These are phyloP conservation scores for Mycena galopus DNA, from an alignment of 768 basidiomycete species.

Conservation along the genomic window DNA sequence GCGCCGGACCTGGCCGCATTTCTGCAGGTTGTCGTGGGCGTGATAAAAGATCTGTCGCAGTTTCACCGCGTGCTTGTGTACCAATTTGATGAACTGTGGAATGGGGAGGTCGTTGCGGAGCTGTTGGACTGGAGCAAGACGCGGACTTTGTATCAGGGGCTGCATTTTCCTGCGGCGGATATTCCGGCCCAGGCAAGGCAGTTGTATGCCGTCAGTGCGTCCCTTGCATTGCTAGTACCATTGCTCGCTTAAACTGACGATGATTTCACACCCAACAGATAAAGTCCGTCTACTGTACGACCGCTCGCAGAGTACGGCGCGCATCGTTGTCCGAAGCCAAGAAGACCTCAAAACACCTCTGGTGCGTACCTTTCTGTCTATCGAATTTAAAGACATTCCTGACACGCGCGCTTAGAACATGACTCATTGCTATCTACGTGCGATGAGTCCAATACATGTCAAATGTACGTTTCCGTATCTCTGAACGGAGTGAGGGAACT, in stretches of 20 bases:
- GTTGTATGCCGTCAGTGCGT: constrained; percentile 76
- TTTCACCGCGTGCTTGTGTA: constrained; percentile 88
- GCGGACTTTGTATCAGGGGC: constrained; percentile 77
- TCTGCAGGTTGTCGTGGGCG: constrained; percentile 78
- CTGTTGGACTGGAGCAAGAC: constrained; percentile 83
- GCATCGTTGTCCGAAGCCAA: constrained; percentile 74
- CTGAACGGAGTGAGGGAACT: background rate
- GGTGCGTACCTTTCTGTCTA: constrained; percentile 51
- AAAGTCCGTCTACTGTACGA: constrained; percentile 86
- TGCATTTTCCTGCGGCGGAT: constrained; percentile 79
- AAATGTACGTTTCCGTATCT: constrained; percentile 64
- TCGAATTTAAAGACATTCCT: background rate
- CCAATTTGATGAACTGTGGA: constrained; percentile 86
- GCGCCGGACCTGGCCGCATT: constrained; percentile 77
- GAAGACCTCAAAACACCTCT: constrained; percentile 77
- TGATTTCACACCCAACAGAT: constrained; percentile 56
- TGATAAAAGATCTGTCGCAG: constrained; percentile 82
- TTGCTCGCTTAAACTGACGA: background rate
- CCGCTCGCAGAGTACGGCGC: constrained; percentile 77
- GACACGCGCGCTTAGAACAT: constrained; percentile 69
- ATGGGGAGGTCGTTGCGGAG: constrained; percentile 84
- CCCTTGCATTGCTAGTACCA: constrained; percentile 32
- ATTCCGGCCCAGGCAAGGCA: constrained; percentile 78
- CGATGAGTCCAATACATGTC: constrained; percentile 89
- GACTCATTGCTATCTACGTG: constrained; percentile 88